Evolutionary conservation across 305 asterid species (phyloP).

Genomic region (Plantago lanceolata): DNA sequence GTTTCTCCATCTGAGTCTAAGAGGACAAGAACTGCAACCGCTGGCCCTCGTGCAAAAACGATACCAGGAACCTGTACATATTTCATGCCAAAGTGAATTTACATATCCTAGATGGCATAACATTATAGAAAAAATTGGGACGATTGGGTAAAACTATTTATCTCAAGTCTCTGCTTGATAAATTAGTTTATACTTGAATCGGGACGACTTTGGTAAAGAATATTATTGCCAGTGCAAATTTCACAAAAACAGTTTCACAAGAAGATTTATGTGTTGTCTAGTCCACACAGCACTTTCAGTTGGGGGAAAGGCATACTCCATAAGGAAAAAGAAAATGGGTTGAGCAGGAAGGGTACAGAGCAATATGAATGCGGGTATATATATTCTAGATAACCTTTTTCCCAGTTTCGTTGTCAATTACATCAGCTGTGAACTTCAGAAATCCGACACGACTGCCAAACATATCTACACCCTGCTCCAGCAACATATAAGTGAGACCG

Average conservation of each 20-base stretch:
- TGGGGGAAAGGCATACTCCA: too few relatives aligned
- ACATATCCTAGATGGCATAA: constrained; percentile 11
- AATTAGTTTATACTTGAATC: not conserved
- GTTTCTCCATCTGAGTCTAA: constrained; percentile 78
- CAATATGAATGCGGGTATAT: constrained; percentile 4
- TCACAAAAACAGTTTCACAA: too few relatives aligned
- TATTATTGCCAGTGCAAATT: too few relatives aligned
- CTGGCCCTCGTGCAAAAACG: constrained; percentile 89
- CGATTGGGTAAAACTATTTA: not conserved
- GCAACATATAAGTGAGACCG: constrained; percentile 19
- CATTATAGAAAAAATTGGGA: constrained; percentile 8
- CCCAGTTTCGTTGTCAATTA: constrained; percentile 67
- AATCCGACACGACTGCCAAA: constrained; percentile 89
- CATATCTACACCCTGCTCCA: constrained; percentile 79
- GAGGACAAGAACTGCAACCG: constrained; percentile 86
- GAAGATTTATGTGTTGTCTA: too few relatives aligned
- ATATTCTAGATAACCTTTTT: constrained; percentile 37
- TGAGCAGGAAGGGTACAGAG: not conserved
- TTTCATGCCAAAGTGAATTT: constrained; percentile 19
- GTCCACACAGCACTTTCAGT: too few relatives aligned
- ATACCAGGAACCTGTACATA: constrained; percentile 77
- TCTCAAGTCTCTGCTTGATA: not conserved
- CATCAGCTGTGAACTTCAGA: constrained; percentile 83
- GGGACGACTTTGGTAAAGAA: too few relatives aligned
- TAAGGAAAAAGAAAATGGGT: too few relatives aligned